Evolutionary conservation across 768 basidiomycete species (phyloP).

Genomic region (Collybia mongolica): DNA sequence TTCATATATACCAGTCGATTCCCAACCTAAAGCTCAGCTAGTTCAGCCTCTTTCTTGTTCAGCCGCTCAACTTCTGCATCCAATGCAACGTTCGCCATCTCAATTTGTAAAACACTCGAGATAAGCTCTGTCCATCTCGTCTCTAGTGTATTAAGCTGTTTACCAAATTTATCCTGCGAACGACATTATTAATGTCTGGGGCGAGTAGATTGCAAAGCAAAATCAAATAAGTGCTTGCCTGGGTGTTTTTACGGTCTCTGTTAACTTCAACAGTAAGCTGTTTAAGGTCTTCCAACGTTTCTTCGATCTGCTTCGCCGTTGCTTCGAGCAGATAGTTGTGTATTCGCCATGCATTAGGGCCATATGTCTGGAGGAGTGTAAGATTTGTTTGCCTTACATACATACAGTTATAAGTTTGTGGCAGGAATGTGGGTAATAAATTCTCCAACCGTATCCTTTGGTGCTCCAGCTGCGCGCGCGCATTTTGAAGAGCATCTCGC

Average conservation of each 20-base stretch:
- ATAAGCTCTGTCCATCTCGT: constrained; percentile 92
- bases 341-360: constrained; percentile 88
- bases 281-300: constrained; percentile 72
- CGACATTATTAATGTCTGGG: not conserved
- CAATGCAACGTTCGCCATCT: constrained; percentile 90
- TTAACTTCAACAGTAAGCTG: constrained; percentile 84
- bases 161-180: constrained; percentile 69
- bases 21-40: constrained; percentile 40
- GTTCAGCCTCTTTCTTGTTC: constrained; percentile 58
- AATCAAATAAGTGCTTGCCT: constrained; percentile 43
- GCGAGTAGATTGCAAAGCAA: constrained; percentile 1
- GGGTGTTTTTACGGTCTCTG: constrained; percentile 81
- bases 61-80: constrained; percentile 75
- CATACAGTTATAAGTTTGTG: constrained; percentile 9
- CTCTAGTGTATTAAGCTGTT: constrained; percentile 79
- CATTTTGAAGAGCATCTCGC: constrained; percentile 72
- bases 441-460: constrained; percentile 68
- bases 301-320: constrained; percentile 70
- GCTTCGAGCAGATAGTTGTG: constrained; percentile 87
- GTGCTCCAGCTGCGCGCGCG: constrained; percentile 81
- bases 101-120: constrained; percentile 87
- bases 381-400: constrained; percentile 74
- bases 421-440: no score
- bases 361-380: constrained; percentile 80
- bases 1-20: not conserved